Conservation (phyloP, 306 rosid genomes). For the Carpinus fangiana region DNA sequence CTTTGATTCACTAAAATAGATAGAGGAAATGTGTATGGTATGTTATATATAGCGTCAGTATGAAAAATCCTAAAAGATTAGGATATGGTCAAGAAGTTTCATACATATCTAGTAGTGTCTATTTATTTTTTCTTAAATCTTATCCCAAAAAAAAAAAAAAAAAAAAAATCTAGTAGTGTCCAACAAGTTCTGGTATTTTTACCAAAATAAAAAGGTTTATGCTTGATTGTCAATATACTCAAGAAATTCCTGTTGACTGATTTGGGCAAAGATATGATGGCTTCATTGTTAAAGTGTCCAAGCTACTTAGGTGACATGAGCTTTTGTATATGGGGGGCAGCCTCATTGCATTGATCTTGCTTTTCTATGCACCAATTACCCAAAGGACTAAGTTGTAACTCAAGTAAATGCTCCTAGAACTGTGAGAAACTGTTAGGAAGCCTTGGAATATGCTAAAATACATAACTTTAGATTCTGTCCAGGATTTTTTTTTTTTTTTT, state of each 20-base stretch:
- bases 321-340: not conserved
- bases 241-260: no score
- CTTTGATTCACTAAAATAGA: not conserved
- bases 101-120: not conserved
- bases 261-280: not conserved
- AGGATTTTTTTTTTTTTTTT: no score
- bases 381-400: not conserved
- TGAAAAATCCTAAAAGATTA: not conserved
- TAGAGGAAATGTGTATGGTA: not conserved
- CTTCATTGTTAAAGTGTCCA: not conserved
- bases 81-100: not conserved
- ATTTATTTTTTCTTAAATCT: no score
- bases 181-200: no score
- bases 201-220: no score
- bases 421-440: not conserved
- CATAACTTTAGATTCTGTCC: no score
- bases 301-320: not conserved
- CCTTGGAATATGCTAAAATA: not conserved
- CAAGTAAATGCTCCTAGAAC: not conserved
- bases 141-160: no score
- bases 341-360: not conserved
- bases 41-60: not conserved
- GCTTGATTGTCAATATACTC: no score
- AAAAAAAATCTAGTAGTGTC: not conserved
- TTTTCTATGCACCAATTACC: not conserved